These are phyloP conservation scores for Beverwykella pulmonaria DNA, from an alignment of 495 filamentous ascomycete species.

Conservation along the genomic window DNA sequence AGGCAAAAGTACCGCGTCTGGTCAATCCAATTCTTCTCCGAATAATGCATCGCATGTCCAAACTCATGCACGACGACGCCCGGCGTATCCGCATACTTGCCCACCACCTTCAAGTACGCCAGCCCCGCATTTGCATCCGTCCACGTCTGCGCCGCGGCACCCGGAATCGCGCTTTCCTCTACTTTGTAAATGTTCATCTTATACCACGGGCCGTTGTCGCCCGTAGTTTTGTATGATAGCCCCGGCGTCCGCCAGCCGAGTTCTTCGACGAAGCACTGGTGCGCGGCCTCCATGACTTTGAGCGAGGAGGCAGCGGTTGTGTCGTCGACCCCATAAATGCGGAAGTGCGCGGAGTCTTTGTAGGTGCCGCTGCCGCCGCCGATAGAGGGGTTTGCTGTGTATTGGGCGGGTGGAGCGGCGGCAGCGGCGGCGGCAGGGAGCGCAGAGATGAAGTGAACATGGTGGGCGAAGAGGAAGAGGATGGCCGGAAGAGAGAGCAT, in stretches of 20 bases:
- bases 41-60: conserved; percentile 51
- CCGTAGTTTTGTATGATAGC: conserved; percentile 45
- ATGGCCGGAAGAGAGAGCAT: neutral
- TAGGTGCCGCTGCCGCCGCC: conserved; percentile 46
- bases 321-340: conserved; percentile 44
- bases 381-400: conserved; percentile 47
- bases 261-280: conserved; percentile 50
- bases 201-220: conserved; percentile 47
- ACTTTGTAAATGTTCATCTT: conserved; percentile 53
- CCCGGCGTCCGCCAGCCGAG: conserved; percentile 51
- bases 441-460: neutral
- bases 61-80: conserved; percentile 52
- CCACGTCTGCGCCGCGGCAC: conserved; percentile 40
- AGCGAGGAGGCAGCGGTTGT: conserved; percentile 42
- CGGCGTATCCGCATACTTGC: conserved; percentile 47
- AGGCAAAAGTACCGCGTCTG: conserved; percentile 46
- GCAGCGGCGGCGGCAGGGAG: neutral
- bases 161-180: conserved; percentile 37
- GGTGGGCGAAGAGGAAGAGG: conserved; percentile 4
- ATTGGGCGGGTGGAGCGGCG: conserved; percentile 26
- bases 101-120: conserved; percentile 50
- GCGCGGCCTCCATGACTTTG: conserved; percentile 49
- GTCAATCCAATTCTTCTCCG: conserved; percentile 50
- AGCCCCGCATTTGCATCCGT: conserved; percentile 48
- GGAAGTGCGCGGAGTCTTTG: conserved; percentile 53